Conservation (phyloP, 345 rosid species). For the Geranium brycei region DNA sequence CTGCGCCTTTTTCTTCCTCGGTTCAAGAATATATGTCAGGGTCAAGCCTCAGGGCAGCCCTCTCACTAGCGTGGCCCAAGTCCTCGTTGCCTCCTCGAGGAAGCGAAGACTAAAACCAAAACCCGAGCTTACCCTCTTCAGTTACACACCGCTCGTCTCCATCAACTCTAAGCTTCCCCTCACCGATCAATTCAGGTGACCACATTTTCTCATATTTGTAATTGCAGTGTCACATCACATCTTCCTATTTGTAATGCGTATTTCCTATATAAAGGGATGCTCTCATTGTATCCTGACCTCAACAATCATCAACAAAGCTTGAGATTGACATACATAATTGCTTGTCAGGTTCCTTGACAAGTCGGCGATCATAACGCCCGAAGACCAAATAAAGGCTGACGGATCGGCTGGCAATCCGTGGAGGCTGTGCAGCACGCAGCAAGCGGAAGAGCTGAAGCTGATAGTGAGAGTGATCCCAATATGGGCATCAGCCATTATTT, state of each 20-base stretch:
- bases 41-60: conserved; percentile 46
- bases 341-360: conserved; percentile 29
- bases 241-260: too few species aligned
- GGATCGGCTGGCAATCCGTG: conserved; percentile 39
- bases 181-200: conserved; percentile 38
- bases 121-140: conserved; percentile 27
- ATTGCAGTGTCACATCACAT: background rate
- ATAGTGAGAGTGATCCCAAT: conserved; percentile 32
- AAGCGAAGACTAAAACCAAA: conserved; percentile 23
- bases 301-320: too few species aligned
- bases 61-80: conserved; percentile 37
- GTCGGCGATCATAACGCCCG: conserved; percentile 27
- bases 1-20: conserved; percentile 16
- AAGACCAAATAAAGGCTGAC: conserved; percentile 23
- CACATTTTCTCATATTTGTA: background rate
- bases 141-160: conserved; percentile 20
- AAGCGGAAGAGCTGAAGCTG: conserved; percentile 41
- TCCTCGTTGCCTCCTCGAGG: conserved; percentile 22
- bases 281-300: too few species aligned
- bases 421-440: conserved; percentile 48
- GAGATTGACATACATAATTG: background rate
- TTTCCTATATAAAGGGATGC: too few species aligned
- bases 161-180: conserved; percentile 29
- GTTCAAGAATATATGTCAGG: conserved; percentile 17
- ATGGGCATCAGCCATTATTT: conserved; percentile 24